Evolutionary conservation across 2,329 filamentous ascomycete species (phyloP).

Genomic region (Cytospora leucostoma): DNA sequence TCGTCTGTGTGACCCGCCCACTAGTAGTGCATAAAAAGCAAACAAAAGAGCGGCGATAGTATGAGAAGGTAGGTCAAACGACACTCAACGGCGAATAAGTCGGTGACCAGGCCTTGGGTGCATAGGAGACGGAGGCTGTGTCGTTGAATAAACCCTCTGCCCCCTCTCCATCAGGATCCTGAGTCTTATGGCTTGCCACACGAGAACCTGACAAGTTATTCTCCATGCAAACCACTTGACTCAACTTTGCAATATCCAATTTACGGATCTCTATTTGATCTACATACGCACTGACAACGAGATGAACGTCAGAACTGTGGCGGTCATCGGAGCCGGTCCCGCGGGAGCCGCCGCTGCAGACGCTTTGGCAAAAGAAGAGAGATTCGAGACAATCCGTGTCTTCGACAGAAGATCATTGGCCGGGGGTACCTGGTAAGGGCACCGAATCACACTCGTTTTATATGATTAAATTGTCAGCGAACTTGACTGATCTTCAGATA

Average conservation of each 20-base stretch:
- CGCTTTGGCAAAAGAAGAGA: conserved; percentile 15
- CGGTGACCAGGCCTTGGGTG: neutral
- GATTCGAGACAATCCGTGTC: conserved; percentile 15
- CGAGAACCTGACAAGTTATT: neutral
- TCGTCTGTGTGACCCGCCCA: neutral
- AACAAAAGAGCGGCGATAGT: neutral
- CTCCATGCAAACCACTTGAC: neutral
- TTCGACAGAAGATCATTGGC: conserved; percentile 10
- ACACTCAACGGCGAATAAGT: neutral
- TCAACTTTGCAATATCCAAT: neutral
- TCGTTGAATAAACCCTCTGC: neutral
- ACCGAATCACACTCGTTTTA: neutral
- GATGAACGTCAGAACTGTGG: conserved; percentile 10
- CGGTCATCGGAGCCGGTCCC: conserved; percentile 24
- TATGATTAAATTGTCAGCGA: no score
- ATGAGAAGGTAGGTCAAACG: neutral
- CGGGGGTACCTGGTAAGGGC: conserved; percentile 18
- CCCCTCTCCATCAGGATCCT: neutral
- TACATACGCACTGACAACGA: neutral
- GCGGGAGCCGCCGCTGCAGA: conserved; percentile 20
- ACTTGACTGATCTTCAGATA: neutral
- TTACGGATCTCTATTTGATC: neutral
- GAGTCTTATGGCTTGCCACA: neutral
- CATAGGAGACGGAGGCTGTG: neutral
- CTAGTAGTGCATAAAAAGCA: conserved; percentile 1